phyloP scores from a whole-genome alignment of 441 rosid genomes.

The Bruguiera hainesii region DNA sequence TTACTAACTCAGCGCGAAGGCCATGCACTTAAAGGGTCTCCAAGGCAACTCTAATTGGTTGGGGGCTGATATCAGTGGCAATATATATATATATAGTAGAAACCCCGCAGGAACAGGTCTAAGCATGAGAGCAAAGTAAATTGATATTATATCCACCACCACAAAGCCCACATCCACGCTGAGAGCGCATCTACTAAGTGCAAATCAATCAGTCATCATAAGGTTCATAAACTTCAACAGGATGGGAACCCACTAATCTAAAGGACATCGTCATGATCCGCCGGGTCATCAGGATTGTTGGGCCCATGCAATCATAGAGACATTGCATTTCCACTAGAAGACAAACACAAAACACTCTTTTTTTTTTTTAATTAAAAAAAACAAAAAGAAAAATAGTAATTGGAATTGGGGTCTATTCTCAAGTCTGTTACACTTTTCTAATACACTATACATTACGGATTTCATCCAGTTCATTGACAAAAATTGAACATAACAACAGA shows the following conservation, averaged over 20 bases:
- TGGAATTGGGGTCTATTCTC: no score
- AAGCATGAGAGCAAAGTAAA: conserved; percentile 81
- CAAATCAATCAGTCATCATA: conserved; percentile 96
- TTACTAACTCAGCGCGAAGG: conserved; percentile 60
- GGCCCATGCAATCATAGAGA: no score
- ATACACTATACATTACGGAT: no score
- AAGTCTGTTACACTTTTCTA: no score
- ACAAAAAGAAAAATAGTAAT: no score
- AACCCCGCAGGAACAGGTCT: conserved; percentile 32
- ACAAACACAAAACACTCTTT: no score
- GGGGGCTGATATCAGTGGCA: conserved; percentile 69
- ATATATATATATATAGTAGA: conserved; percentile 27
- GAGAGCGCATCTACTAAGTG: conserved; percentile 63
- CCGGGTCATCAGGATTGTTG: no score
- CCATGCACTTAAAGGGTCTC: conserved; percentile 72
- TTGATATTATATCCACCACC: conserved; percentile 93
- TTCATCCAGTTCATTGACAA: no score
- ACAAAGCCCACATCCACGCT: conserved; percentile 74
- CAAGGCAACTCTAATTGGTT: conserved; percentile 57
- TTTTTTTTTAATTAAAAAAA: no score
- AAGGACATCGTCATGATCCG: conserved; percentile 32
- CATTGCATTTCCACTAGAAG: no score
- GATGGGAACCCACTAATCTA: conserved; percentile 69
- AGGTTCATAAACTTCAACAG: conserved; percentile 77
- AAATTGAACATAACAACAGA: no score